Evolutionary conservation across 129 eudicot genomes (phyloP).

Genomic region (Flaveria ramosissima): DNA sequence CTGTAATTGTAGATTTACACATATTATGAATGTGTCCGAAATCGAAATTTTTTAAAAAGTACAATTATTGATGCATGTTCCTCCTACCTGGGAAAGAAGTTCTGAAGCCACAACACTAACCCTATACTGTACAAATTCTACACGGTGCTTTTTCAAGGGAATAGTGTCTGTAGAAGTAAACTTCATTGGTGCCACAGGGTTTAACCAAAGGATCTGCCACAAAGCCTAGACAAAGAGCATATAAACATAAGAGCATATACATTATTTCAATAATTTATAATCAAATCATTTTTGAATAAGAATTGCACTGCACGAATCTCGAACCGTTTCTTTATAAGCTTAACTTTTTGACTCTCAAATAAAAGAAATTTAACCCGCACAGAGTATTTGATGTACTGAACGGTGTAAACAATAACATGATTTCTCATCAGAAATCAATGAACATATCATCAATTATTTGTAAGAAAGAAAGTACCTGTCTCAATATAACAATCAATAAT

Average conservation of each 20-base stretch:
- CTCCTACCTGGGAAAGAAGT: slow-evolving; percentile 83
- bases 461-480: slow-evolving; percentile 62
- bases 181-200: slow-evolving; percentile 61
- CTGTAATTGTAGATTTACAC: slow-evolving; percentile 47
- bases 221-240: slow-evolving; percentile 56
- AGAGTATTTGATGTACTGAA: too few relatives aligned
- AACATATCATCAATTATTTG: neutral
- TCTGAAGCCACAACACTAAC: slow-evolving; percentile 79
- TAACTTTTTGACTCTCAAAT: too few relatives aligned
- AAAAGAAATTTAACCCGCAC: too few relatives aligned
- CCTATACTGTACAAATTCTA: slow-evolving; percentile 79
- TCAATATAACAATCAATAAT: slow-evolving; percentile 73
- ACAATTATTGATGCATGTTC: slow-evolving; percentile 8
- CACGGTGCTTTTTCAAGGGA: slow-evolving; percentile 65
- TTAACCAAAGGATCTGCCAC: slow-evolving; percentile 97
- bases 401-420: neutral
- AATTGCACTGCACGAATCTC: too few relatives aligned
- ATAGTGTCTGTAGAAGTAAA: slow-evolving; percentile 28
- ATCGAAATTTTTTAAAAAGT: neutral
- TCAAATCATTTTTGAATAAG: too few relatives aligned
- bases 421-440: neutral
- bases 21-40: neutral
- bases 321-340: too few relatives aligned
- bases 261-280: neutral
- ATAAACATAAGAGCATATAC: neutral